A percentile compares a stretch with the other conserved stretches of the same genome.
These are phyloP conservation scores for Dactylellina haptotyla DNA, from an alignment of 2,329 filamentous ascomycete species.

Conservation along the genomic window DNA sequence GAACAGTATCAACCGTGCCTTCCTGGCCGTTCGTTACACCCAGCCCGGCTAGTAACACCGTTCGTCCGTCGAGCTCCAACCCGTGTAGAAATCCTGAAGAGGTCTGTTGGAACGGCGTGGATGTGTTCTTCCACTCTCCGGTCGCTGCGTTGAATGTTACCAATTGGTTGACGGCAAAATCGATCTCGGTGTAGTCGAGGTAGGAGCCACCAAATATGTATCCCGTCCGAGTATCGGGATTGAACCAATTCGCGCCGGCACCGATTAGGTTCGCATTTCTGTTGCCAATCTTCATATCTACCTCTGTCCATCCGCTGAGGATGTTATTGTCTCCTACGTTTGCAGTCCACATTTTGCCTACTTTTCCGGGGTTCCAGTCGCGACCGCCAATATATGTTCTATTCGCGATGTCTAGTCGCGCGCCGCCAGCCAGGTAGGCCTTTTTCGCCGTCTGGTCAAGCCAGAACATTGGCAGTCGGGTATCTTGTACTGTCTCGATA, in stretches of 20 bases:
- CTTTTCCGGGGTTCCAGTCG: slow-evolving; percentile 33
- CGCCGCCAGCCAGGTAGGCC: slow-evolving; percentile 43
- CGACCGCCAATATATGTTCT: slow-evolving; percentile 23
- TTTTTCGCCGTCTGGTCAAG: slow-evolving; percentile 32
- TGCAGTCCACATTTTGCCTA: slow-evolving; percentile 44
- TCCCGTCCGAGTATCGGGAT: slow-evolving; percentile 26
- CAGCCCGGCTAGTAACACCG: slow-evolving; percentile 35
- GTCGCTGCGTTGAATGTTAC: slow-evolving; percentile 37
- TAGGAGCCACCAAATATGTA: slow-evolving; percentile 39
- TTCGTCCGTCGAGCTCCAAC: slow-evolving; percentile 15
- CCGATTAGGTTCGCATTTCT: slow-evolving; percentile 36
- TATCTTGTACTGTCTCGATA: slow-evolving; percentile 25
- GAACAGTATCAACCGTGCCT: slow-evolving; percentile 28
- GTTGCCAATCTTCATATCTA: slow-evolving; percentile 16
- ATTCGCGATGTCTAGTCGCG: slow-evolving; percentile 27
- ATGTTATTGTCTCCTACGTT: slow-evolving; percentile 18
- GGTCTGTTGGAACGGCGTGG: slow-evolving; percentile 27
- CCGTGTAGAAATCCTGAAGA: slow-evolving; percentile 35
- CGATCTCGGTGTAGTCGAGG: slow-evolving; percentile 21
- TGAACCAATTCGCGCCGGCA: slow-evolving; percentile 34
- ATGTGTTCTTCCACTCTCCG: slow-evolving; percentile 32
- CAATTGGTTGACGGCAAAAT: slow-evolving; percentile 29
- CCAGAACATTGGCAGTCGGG: slow-evolving; percentile 43
- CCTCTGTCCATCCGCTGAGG: slow-evolving; percentile 33
- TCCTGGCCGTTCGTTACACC: slow-evolving; percentile 35